Evolutionary conservation across 2,329 filamentous ascomycete species (phyloP), one percentile per base, ranked within the genome.

Genomic region (Colletotrichum orbiculare): DNA sequence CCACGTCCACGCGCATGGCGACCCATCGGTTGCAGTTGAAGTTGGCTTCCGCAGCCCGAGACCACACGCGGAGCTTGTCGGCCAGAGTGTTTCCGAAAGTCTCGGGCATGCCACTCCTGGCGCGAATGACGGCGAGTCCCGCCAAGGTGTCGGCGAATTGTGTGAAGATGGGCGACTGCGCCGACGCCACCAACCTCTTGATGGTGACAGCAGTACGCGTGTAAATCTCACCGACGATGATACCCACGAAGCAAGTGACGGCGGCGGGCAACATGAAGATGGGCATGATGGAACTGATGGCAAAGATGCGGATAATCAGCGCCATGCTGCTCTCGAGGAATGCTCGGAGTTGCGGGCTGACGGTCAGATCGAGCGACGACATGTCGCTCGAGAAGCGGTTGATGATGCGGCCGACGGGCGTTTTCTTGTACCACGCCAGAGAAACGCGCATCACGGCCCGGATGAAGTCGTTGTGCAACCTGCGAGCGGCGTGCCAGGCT

Each of bases 21-120:
- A 88, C 82, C 85, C 85, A 88, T 8, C 85, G 81, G 70, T 88
- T 88, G 65, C 82, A 82, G 71, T 86, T 87, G 67, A 80, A 86
- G 50, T 80, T 82, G 1, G 84, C 76, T 69, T 87, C 83, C 0
- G 78, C 75, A 0, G 83, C 76, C 6, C 79, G 78, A 10, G 81
- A 79, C 73, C 81, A 84, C 0, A 79, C 71, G 1, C 82, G 77
- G 38, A 87, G 66, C 68, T 83, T 83, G 35, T 82, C 76, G 1
- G 85, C 84, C n/a, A 87, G 72, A 39, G 83, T 78, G 34, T 79
- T 72, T 10, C 79, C 75, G 59, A 87, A 87, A 3, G 75, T 76
- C 11, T 75, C 70, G 9, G 79, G 74, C 75, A 84, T 79, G 38
- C 77, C 76, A 10, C 72, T 71, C 5, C 80, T 76, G 1, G 77